Conservation (phyloP, 805 yeast species). For the Ogataea allantospora region DNA sequence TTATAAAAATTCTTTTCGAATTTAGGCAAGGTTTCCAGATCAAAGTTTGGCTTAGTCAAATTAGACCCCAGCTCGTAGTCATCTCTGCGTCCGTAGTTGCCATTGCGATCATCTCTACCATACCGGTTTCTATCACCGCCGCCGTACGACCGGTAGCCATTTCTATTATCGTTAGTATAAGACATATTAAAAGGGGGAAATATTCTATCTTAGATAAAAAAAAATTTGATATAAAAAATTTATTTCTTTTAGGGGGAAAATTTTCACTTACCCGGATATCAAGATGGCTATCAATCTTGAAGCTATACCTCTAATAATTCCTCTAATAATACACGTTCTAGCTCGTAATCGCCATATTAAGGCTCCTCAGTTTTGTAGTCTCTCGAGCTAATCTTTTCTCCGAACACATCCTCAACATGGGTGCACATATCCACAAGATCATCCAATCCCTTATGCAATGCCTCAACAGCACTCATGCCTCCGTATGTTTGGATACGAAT, state of each 20-base stretch:
- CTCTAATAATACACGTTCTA: constrained; percentile 6
- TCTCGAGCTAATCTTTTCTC: constrained; percentile 61
- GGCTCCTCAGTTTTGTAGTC: constrained; percentile 51
- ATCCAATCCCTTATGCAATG: constrained; percentile 85
- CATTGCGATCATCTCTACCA: constrained; percentile 37
- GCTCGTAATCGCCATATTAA: constrained; percentile 19
- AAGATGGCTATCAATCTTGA: not conserved
- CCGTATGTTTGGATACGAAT: constrained; percentile 94
- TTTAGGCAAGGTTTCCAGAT: constrained; percentile 69
- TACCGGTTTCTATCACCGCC: constrained; percentile 38
- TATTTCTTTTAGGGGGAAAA: constrained; percentile 2
- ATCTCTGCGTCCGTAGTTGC: constrained; percentile 31
- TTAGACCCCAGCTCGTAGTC: constrained; percentile 51
- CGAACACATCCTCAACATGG: constrained; percentile 76
- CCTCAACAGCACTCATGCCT: constrained; percentile 82
- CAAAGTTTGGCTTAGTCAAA: constrained; percentile 79
- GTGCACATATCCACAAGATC: constrained; percentile 81
- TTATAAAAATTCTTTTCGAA: constrained; percentile 94
- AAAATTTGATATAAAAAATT: constrained; percentile 7
- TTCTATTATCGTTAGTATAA: constrained; percentile 14
- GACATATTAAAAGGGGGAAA: constrained; percentile 8
- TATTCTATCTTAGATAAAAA: constrained; percentile 4
- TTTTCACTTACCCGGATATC: constrained; percentile 10
- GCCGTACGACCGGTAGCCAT: constrained; percentile 43
- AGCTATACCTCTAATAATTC: constrained; percentile 1